Percentiles rank a stretch among this genome's conserved stretches.
Evolutionary conservation across 805 yeast genomes (phyloP).

Genomic region (Hanseniaspora taiwanica): DNA sequence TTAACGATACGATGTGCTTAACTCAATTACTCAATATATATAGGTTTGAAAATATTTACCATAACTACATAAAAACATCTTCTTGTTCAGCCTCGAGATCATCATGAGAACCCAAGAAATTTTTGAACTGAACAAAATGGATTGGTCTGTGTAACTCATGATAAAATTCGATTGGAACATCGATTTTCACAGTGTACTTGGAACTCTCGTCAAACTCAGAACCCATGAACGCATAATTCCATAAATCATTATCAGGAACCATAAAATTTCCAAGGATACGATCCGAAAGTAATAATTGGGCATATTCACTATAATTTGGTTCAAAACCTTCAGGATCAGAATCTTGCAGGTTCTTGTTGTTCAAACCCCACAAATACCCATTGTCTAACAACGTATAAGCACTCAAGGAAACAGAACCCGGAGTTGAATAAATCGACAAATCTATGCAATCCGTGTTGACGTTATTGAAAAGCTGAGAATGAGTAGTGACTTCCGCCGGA

Average conservation of each 20-base stretch:
- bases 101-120: slow-evolving; percentile 36
- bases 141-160: slow-evolving; percentile 79
- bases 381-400: slow-evolving; percentile 47
- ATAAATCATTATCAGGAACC: slow-evolving; percentile 71
- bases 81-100: slow-evolving; percentile 55
- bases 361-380: slow-evolving; percentile 70
- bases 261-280: slow-evolving; percentile 67
- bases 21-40: no score
- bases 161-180: slow-evolving; percentile 70
- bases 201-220: slow-evolving; percentile 62
- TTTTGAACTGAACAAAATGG: slow-evolving; percentile 68
- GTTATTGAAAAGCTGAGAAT: slow-evolving; percentile 27
- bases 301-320: slow-evolving; percentile 40
- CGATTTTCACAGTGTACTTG: slow-evolving; percentile 52
- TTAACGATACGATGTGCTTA: no score
- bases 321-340: slow-evolving; percentile 56
- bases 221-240: slow-evolving; percentile 90
- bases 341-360: slow-evolving; percentile 42
- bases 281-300: slow-evolving; percentile 65
- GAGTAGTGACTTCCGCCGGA: slow-evolving; percentile 58
- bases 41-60: background rate
- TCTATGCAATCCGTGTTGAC: slow-evolving; percentile 32
- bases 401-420: slow-evolving; percentile 73
- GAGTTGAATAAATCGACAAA: slow-evolving; percentile 55
- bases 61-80: slow-evolving; percentile 26